Base-by-base conservation (phyloP, 257 asterid species). In the Solanum boliviense region DNA sequence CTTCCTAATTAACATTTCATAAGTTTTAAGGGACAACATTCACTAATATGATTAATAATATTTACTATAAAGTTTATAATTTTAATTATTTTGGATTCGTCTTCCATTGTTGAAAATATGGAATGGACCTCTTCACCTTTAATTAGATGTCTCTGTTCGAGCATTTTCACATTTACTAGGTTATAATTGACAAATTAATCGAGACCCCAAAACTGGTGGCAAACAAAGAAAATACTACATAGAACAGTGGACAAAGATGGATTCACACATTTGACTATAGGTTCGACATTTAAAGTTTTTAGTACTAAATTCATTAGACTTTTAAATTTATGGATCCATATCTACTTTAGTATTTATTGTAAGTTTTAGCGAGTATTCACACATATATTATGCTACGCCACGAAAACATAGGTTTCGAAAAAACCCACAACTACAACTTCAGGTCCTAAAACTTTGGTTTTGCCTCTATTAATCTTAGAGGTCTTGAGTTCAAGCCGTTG, bases 271-370 rank as follows among this genome's bases (percentile, higher is more conserved):
- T 65, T 65, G 32, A 65, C 32, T 4, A 5, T 65, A 4, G 16
- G 1, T 65, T 65, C 4, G 3, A 65, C 16, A 3, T 65, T n/a
- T 65, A 65, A 65, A 2, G 32, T 21, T 60, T 4, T 21, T 60
- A 9, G 3, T 4, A 23, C 3, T 21, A 4, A 52, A 18, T 18
- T 52, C 10, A 6, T 52, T 52, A 0, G 0, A 18, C n/a, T 0
- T 21, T 60, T 0, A 60, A 9, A 21, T 20, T 8, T 21, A 60
- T 60, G 12, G 2, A 7, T 58, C 1, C 67, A 8, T 58, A 58
- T 58, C 25, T 58, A 58, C 2, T 3, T 20, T 7, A 58, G 12
- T 58, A 20, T 20, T 58, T 3, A 56, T 56, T 18, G n/a, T 7
- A 58, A 58, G 0, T 20, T 56, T 21, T 23, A 2, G 3, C 6